Percentiles rank a stretch among this genome's conserved stretches.
Evolutionary conservation across 331 rosid genomes (phyloP).

Genomic region (Malus hybrid): DNA sequence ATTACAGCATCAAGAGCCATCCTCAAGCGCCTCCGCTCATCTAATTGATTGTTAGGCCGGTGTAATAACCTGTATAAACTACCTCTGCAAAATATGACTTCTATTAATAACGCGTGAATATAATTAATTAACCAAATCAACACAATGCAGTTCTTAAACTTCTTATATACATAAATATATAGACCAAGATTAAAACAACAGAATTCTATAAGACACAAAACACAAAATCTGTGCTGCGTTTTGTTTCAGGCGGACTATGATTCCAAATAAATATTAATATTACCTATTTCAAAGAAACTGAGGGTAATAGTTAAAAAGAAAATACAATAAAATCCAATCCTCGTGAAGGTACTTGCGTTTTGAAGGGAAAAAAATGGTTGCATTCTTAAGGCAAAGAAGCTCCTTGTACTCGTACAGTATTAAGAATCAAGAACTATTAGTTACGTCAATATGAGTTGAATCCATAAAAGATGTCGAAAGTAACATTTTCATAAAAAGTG

Average conservation of each 20-base stretch:
- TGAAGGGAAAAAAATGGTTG: neutral
- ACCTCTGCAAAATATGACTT: slow-evolving; percentile 62
- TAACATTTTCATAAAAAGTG: neutral
- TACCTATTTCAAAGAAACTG: no score
- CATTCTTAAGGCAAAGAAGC: neutral
- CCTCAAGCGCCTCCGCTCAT: slow-evolving; percentile 70
- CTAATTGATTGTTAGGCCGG: slow-evolving; percentile 87
- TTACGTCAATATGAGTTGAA: neutral
- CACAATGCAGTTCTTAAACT: neutral
- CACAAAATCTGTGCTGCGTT: no score
- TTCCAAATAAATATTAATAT: no score
- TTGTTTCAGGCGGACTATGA: no score
- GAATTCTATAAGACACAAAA: no score
- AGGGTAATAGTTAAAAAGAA: no score
- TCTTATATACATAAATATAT: neutral
- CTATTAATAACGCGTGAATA: neutral
- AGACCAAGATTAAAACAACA: neutral
- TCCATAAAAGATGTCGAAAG: neutral
- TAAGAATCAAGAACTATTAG: neutral
- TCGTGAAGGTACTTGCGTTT: neutral
- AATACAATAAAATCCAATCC: no score
- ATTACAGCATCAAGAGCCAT: slow-evolving; percentile 93
- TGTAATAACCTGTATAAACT: slow-evolving; percentile 88
- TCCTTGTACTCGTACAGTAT: neutral
- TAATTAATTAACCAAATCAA: neutral